Evolutionary conservation across 164 flowering plant genomes (phyloP).

Genomic region (Houttuynia cordata): DNA sequence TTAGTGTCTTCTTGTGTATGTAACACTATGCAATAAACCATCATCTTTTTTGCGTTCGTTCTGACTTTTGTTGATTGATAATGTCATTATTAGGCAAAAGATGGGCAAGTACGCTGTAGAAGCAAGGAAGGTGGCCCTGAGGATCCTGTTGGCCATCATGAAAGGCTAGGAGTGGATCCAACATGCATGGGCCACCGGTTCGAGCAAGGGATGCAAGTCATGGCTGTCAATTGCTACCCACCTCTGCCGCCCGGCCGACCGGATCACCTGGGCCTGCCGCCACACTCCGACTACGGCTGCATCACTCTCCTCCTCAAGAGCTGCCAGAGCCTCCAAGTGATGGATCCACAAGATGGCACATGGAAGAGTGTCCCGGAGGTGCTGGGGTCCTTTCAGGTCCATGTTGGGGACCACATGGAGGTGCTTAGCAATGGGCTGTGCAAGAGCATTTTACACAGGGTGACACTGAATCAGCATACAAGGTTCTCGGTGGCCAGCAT

Average conservation of each 20-base stretch:
- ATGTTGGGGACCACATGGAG: conserved; percentile 48
- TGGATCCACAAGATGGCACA: conserved; percentile 7
- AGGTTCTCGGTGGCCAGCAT: conserved; percentile 30
- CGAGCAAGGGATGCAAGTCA: conserved; percentile 39
- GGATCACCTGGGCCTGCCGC: conserved; percentile 37
- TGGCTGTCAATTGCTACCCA: conserved; percentile 44
- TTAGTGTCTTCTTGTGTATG: no score
- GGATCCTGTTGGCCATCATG: conserved; percentile 23
- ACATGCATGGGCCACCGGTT: conserved; percentile 14
- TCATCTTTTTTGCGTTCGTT: not conserved
- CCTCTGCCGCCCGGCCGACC: conserved; percentile 30
- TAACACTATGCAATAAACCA: no score
- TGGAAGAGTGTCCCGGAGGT: conserved; percentile 27
- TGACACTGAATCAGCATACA: not conserved
- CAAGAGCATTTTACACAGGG: conserved; percentile 44
- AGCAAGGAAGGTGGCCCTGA: conserved; percentile 23
- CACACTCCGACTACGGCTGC: conserved; percentile 46
- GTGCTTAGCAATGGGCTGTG: conserved; percentile 42
- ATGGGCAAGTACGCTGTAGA: conserved; percentile 33
- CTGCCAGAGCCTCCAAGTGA: conserved; percentile 33
- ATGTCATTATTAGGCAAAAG: conserved; percentile 20
- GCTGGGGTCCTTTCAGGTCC: conserved; percentile 29
- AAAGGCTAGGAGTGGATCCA: conserved; percentile 36
- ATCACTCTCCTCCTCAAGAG: conserved; percentile 39
- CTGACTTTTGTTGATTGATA: not conserved